Conservation (phyloP, 2,329 filamentous ascomycete species). For the Diaporthe citri region DNA sequence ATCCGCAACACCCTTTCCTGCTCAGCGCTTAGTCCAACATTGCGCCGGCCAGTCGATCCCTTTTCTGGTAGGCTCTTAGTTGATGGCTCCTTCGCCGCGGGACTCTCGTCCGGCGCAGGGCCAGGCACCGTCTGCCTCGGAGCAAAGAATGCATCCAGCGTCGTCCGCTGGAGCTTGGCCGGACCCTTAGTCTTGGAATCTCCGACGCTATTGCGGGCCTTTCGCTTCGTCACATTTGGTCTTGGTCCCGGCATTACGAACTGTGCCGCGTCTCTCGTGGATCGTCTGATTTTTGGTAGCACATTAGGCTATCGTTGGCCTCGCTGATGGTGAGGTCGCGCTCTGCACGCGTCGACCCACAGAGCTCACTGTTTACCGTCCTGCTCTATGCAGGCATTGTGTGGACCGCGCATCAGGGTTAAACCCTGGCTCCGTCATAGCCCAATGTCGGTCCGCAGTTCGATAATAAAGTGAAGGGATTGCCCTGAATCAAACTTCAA, state of each 20-base stretch:
- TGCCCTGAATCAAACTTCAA: no score
- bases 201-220: background rate
- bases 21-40: constrained; percentile 71
- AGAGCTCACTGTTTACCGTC: constrained; percentile 3
- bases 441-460: no score
- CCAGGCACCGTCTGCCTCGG: background rate
- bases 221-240: background rate
- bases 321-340: constrained; percentile 4
- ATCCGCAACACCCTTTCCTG: constrained; percentile 75
- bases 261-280: background rate
- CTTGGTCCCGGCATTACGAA: background rate
- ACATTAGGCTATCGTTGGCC: background rate
- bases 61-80: no score
- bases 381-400: background rate
- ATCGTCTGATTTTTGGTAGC: background rate
- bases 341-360: constrained; percentile 29
- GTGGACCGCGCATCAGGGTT: background rate
- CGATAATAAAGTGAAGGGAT: no score
- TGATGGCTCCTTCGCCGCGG: background rate
- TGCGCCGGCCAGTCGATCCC: no score
- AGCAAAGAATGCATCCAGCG: constrained; percentile 27
- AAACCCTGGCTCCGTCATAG: background rate
- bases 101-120: no score
- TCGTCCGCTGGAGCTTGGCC: background rate
- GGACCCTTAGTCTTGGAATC: background rate